phyloP scores from a whole-genome alignment of 345 rosid genomes.

The Pseudoturritis turrita region DNA sequence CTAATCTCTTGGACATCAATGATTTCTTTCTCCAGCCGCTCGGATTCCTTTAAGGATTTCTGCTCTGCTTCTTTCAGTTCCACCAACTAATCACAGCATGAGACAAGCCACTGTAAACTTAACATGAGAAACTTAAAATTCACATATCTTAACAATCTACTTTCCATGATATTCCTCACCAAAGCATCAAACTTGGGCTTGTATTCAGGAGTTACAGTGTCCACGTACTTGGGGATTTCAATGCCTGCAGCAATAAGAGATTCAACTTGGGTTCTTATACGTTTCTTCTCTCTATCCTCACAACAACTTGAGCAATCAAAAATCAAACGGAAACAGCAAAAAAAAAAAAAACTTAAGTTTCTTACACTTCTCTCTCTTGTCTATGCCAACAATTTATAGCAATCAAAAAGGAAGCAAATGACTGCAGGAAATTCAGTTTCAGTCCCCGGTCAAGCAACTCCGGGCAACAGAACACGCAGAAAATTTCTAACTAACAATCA shows the following conservation, averaged over 20 bases:
- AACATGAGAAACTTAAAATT: background rate
- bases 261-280: background rate
- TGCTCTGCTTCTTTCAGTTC: conserved; percentile 92
- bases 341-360: background rate
- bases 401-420: background rate
- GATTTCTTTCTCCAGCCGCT: conserved; percentile 79
- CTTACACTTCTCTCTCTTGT: background rate
- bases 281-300: background rate
- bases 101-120: background rate
- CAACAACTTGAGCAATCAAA: background rate
- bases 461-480: no score
- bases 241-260: conserved; percentile 41
- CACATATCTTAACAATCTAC: background rate
- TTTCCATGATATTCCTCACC: conserved; percentile 44
- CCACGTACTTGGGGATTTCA: conserved; percentile 84
- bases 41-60: conserved; percentile 78
- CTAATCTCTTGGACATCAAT: conserved; percentile 81
- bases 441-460: no score
- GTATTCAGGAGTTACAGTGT: conserved; percentile 86
- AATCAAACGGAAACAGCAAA: background rate
- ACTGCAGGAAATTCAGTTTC: background rate
- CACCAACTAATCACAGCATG: conserved; percentile 47
- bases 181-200: conserved; percentile 86
- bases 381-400: background rate
- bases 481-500: background rate